phyloP scores from a whole-genome alignment of 2,329 filamentous ascomycete species.

The Talaromyces sp. region DNA sequence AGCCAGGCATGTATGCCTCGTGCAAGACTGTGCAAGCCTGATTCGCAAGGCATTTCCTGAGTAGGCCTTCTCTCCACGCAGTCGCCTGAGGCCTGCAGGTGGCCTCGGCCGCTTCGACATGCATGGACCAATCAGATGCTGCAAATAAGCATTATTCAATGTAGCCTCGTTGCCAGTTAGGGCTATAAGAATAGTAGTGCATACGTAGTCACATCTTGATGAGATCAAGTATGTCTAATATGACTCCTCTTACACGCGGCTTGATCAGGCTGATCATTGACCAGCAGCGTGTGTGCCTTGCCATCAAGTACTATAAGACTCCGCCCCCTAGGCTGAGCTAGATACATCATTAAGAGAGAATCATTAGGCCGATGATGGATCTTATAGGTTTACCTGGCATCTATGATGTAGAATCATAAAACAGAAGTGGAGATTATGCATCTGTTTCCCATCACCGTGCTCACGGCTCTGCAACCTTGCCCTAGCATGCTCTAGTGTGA shows the following conservation, averaged over 20 bases:
- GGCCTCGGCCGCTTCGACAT: neutral
- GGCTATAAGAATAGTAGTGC: neutral
- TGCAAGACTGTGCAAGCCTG: neutral
- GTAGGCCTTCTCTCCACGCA: neutral
- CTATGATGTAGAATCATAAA: neutral
- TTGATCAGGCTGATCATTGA: neutral
- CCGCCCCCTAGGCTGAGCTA: neutral
- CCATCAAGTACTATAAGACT: neutral
- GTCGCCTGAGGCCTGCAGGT: neutral
- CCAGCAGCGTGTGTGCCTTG: neutral
- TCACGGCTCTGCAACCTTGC: neutral
- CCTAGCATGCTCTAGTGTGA: neutral
- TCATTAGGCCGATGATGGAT: neutral
- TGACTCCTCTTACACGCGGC: neutral
- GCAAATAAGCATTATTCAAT: neutral
- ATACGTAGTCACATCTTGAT: neutral
- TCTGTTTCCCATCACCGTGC: neutral
- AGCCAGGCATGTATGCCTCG: neutral
- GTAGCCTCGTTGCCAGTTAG: neutral
- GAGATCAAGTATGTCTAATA: neutral
- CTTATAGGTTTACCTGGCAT: neutral
- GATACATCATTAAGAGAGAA: neutral
- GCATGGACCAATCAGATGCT: neutral
- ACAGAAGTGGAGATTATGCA: neutral
- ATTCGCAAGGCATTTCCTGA: slow-evolving; percentile 1